These are phyloP conservation scores for Backusella morwellensis DNA, from an alignment of 192 early-diverging fungal species.

Conservation along the genomic window DNA sequence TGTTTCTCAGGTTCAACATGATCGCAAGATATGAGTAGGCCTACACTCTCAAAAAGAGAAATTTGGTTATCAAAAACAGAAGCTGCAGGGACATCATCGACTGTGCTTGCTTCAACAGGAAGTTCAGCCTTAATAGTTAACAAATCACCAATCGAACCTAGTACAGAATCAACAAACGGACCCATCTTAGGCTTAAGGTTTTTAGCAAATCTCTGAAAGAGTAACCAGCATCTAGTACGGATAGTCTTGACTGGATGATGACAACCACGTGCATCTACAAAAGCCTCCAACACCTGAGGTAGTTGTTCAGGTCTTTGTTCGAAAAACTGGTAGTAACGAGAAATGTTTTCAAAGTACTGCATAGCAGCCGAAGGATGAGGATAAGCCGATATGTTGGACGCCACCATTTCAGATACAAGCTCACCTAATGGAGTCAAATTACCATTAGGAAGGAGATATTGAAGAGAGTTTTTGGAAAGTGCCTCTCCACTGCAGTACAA, in stretches of 20 bases:
- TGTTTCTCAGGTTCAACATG: conserved; percentile 65
- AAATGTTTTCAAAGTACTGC: conserved; percentile 74
- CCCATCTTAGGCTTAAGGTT: conserved; percentile 55
- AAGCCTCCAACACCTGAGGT: conserved; percentile 65
- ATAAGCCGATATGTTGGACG: conserved; percentile 67
- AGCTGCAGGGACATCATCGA: conserved; percentile 44
- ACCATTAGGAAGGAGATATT: conserved; percentile 36
- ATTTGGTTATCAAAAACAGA: conserved; percentile 78
- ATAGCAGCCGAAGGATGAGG: conserved; percentile 72
- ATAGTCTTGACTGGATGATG: conserved; percentile 70
- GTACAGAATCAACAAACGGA: conserved; percentile 61
- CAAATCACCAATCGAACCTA: conserved; percentile 69
- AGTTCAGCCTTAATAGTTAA: conserved; percentile 67
- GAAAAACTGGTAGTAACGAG: conserved; percentile 72
- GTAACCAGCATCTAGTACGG: conserved; percentile 82
- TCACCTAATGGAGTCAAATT: conserved; percentile 52
- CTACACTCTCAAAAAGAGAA: conserved; percentile 92
- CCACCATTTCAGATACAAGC: conserved; percentile 64
- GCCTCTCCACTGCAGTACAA: conserved; percentile 71
- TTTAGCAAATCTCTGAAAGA: conserved; percentile 84
- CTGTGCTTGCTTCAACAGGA: conserved; percentile 40
- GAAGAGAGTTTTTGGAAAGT: conserved; percentile 48
- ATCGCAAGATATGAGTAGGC: conserved; percentile 83
- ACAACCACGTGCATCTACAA: conserved; percentile 76
- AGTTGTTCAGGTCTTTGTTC: conserved; percentile 60